Percentiles rank a stretch among this genome's conserved stretches.
Conservation (phyloP, 2,329 filamentous ascomycete genomes). For the Penicillium sp. region DNA sequence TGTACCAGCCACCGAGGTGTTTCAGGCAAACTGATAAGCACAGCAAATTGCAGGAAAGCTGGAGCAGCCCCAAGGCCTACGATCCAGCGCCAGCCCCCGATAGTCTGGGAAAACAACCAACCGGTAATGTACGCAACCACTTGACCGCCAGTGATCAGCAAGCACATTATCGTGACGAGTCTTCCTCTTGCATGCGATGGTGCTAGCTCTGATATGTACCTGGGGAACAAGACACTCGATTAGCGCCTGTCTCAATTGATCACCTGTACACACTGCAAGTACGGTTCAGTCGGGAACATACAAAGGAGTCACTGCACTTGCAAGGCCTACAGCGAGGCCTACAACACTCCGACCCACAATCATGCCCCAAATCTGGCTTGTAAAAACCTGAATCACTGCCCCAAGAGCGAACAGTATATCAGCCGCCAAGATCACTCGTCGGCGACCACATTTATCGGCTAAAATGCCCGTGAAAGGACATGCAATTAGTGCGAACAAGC, state of each 20-base stretch:
- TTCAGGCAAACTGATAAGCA: conserved; percentile 73
- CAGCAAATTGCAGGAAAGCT: conserved; percentile 61
- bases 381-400: conserved; percentile 40
- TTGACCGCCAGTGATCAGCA: conserved; percentile 84
- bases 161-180: conserved; percentile 71
- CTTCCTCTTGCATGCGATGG: conserved; percentile 70
- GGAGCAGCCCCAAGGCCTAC: conserved; percentile 78
- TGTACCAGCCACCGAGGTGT: conserved; percentile 83
- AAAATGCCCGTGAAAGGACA: conserved; percentile 51
- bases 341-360: conserved; percentile 44
- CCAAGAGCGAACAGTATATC: conserved; percentile 44
- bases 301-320: conserved; percentile 73
- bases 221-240: conserved; percentile 13
- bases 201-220: conserved; percentile 79
- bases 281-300: conserved; percentile 34
- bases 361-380: conserved; percentile 42
- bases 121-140: conserved; percentile 82
- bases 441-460: conserved; percentile 47
- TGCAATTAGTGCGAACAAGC: conserved; percentile 52
- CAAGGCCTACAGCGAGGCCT: conserved; percentile 44
- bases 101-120: conserved; percentile 61
- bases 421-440: conserved; percentile 44
- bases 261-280: no score
- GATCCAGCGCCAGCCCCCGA: conserved; percentile 80
- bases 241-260: not conserved